Conservation (phyloP, 345 rosid genomes). For the Ricinus communis region DNA sequence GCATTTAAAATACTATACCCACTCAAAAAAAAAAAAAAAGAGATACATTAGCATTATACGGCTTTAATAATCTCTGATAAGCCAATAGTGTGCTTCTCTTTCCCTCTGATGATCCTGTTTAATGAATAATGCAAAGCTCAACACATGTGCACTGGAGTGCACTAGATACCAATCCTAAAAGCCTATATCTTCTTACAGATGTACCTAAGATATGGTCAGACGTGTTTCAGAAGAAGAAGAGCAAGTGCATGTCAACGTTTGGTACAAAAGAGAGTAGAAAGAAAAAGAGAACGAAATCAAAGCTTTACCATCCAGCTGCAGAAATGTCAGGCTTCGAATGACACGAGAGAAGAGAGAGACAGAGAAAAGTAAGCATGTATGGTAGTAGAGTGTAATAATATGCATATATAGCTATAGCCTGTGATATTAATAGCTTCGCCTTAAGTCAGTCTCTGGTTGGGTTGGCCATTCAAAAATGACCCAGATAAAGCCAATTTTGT, state of each 20-base stretch:
- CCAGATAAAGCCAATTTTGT: constrained; percentile 62
- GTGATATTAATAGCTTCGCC: constrained; percentile 19
- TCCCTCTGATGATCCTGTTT: no score
- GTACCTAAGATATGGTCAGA: constrained; percentile 45
- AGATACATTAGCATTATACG: no score
- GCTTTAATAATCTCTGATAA: no score
- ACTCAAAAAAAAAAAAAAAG: no score
- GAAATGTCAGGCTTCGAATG: constrained; percentile 45
- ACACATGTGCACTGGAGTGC: not conserved
- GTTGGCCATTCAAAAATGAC: constrained; percentile 32
- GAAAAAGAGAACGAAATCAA: constrained; percentile 23
- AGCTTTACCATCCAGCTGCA: constrained; percentile 25
- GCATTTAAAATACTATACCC: not conserved
- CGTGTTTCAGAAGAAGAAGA: constrained; percentile 14
- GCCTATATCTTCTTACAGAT: constrained; percentile 37
- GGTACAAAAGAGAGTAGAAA: not conserved
- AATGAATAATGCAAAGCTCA: no score
- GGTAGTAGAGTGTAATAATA: constrained; percentile 27
- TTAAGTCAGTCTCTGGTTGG: not conserved
- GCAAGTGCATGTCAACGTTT: constrained; percentile 41
- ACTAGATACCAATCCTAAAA: constrained; percentile 25
- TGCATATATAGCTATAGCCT: constrained; percentile 13
- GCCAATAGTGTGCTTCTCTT: no score
- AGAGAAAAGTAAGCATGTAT: not conserved
- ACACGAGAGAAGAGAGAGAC: constrained; percentile 25